Percentiles rank a stretch among this genome's conserved stretches.
phyloP scores from a whole-genome alignment of 805 yeast species.

The Zygosaccharomyces bailii region DNA sequence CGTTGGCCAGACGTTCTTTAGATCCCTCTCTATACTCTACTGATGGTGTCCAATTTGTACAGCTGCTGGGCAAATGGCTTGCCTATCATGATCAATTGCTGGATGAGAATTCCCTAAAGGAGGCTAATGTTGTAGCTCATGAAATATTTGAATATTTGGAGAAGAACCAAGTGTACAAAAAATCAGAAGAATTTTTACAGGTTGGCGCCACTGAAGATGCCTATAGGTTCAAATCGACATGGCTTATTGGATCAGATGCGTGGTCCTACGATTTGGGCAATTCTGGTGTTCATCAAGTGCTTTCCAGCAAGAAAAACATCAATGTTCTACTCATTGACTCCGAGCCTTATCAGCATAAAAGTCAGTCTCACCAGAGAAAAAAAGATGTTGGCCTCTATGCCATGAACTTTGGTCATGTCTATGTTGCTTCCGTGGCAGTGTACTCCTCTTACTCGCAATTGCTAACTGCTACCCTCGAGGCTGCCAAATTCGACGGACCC shows the following conservation, averaged over 20 bases:
- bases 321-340: conserved; percentile 86
- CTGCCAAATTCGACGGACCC: conserved; percentile 86
- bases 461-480: conserved; percentile 82
- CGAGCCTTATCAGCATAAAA: conserved; percentile 55
- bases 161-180: conserved; percentile 39
- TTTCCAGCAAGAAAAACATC: conserved; percentile 70
- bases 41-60: conserved; percentile 48
- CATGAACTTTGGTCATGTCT: conserved; percentile 84
- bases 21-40: conserved; percentile 42
- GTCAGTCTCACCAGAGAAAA: conserved; percentile 45
- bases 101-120: conserved; percentile 25
- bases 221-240: conserved; percentile 51
- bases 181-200: conserved; percentile 44
- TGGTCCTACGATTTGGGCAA: conserved; percentile 94
- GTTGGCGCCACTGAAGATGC: conserved; percentile 39
- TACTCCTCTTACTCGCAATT: conserved; percentile 93
- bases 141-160: conserved; percentile 40
- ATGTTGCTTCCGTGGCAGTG: conserved; percentile 91
- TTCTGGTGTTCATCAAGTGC: conserved; percentile 83
- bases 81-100: conserved; percentile 44
- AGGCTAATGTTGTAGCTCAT: conserved; percentile 32
- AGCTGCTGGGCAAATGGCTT: conserved; percentile 67
- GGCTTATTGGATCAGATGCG: conserved; percentile 92
- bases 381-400: conserved; percentile 91
- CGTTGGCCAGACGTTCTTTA: conserved; percentile 45